Conservation (phyloP, 441 rosid species). For the Euphorbia celastroides region DNA sequence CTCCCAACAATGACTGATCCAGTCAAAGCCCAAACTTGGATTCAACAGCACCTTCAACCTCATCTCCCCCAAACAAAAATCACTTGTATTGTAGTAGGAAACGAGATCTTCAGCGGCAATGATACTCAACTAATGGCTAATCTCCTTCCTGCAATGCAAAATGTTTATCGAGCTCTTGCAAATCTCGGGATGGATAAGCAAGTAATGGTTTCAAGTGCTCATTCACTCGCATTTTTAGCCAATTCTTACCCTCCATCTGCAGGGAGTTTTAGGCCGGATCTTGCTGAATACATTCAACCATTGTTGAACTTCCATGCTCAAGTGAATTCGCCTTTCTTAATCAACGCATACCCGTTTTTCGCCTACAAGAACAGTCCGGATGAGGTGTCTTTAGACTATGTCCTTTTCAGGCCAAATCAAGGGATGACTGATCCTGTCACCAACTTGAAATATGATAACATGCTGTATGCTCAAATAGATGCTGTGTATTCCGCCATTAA, state of each 20-base stretch:
- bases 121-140: conserved; percentile 23
- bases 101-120: conserved; percentile 37
- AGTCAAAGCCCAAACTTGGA: conserved; percentile 37
- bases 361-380: conserved; percentile 58
- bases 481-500: conserved; percentile 70
- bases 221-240: conserved; percentile 45
- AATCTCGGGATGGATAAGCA: conserved; percentile 48
- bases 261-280: conserved; percentile 49
- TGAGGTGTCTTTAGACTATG: conserved; percentile 53
- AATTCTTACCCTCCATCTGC: conserved; percentile 71
- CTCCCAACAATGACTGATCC: conserved; percentile 34
- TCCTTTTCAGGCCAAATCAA: conserved; percentile 62
- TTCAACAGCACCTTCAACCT: conserved; percentile 39
- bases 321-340: conserved; percentile 54
- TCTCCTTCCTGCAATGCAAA: conserved; percentile 53
- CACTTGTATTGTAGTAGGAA: conserved; percentile 44
- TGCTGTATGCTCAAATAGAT: conserved; percentile 84
- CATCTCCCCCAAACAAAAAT: conserved; percentile 39
- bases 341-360: conserved; percentile 80
- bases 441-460: conserved; percentile 65
- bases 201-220: conserved; percentile 61
- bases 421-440: conserved; percentile 56
- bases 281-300: conserved; percentile 43
- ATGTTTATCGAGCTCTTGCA: conserved; percentile 28
- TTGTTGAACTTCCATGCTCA: conserved; percentile 54